phyloP scores from a whole-genome alignment of 2,329 filamentous ascomycete genomes.

The Hypoxylon rubiginosum region DNA sequence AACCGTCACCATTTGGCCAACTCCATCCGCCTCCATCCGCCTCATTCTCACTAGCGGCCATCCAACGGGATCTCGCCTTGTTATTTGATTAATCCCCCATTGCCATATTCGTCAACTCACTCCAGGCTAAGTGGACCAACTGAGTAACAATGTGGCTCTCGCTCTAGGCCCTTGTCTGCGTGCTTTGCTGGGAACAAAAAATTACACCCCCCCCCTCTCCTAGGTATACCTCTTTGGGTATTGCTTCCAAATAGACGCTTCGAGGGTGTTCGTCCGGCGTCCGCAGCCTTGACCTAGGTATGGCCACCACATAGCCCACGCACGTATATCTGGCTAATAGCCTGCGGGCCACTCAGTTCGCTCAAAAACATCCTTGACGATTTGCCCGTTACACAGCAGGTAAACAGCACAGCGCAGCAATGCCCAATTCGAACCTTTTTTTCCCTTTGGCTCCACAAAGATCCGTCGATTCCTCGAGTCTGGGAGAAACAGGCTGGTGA shows the following conservation, averaged over 20 bases:
- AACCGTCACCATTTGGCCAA: conserved; percentile 26
- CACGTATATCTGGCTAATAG: conserved; percentile 42
- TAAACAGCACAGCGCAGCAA: conserved; percentile 35
- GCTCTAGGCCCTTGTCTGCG: conserved; percentile 34
- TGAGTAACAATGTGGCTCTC: conserved; percentile 40
- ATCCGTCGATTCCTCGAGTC: conserved; percentile 37
- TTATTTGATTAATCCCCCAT: conserved; percentile 33
- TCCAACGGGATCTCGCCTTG: conserved; percentile 29
- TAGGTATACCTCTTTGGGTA: conserved; percentile 37
- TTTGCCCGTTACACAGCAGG: conserved; percentile 39
- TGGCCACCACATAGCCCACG: conserved; percentile 34
- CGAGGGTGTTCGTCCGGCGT: conserved; percentile 14
- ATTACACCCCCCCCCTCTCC: conserved; percentile 40
- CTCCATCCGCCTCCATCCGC: conserved; percentile 26
- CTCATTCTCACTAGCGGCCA: conserved; percentile 18
- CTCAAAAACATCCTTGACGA: conserved; percentile 32
- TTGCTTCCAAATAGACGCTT: conserved; percentile 33
- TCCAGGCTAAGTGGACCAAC: conserved; percentile 37
- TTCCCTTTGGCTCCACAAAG: conserved; percentile 40
- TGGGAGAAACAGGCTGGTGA: conserved; percentile 16
- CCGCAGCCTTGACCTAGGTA: conserved; percentile 42
- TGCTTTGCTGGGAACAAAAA: conserved; percentile 16
- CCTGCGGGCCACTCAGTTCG: conserved; percentile 31
- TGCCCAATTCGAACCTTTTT: conserved; percentile 31
- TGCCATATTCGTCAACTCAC: conserved; percentile 32